Evolutionary conservation across 225 moss, liverwort and hornwort genomes (phyloP).

Genomic region (Marchantia paleacea): DNA sequence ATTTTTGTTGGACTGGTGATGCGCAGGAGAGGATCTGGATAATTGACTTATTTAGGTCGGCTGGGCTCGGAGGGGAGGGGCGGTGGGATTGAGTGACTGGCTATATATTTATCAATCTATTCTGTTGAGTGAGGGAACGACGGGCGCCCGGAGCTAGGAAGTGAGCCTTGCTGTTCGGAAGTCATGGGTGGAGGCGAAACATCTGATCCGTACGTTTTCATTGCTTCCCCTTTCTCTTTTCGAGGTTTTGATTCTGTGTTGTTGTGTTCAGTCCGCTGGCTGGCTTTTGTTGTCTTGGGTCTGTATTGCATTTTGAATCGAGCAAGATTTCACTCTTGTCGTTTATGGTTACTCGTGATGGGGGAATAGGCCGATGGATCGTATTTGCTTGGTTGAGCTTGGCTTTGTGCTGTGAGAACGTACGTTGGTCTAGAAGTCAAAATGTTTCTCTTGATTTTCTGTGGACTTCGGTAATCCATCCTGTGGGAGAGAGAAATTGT

Average conservation of each 20-base stretch:
- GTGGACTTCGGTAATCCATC: background rate
- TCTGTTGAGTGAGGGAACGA: background rate
- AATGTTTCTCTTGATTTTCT: background rate
- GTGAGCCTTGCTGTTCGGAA: background rate
- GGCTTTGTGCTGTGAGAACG: background rate
- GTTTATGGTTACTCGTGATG: background rate
- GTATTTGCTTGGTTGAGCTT: background rate
- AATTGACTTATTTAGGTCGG: background rate
- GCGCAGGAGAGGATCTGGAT: background rate
- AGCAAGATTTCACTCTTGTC: background rate
- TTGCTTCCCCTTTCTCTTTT: background rate
- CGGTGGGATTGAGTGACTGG: too few species aligned
- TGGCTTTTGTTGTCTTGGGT: background rate
- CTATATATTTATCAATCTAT: too few species aligned
- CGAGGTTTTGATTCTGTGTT: background rate
- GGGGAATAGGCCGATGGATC: background rate
- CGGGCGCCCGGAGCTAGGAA: background rate
- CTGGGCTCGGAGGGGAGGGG: too few species aligned
- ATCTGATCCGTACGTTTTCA: slow-evolving; percentile 4
- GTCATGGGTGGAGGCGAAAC: slow-evolving; percentile 17
- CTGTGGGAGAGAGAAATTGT: background rate
- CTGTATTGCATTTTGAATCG: background rate
- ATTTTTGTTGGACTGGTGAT: too few species aligned
- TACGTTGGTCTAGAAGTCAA: background rate
- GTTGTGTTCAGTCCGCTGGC: background rate